Evolutionary conservation across 768 basidiomycete species (phyloP), one percentile per base, ranked within the genome.

Genomic region (Terana coerulea): DNA sequence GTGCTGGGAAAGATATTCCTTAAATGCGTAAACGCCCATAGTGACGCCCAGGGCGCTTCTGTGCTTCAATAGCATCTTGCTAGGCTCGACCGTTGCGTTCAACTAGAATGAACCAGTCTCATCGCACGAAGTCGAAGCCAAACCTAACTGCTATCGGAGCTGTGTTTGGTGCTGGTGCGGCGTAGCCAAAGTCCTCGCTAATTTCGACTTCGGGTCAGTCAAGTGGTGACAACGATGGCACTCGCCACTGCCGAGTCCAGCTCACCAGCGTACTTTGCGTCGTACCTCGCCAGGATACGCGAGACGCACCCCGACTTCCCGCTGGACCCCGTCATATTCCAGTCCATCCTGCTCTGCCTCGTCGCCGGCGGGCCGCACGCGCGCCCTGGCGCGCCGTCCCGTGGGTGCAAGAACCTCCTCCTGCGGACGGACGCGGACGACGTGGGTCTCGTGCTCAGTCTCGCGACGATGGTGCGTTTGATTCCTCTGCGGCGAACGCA

Each of bases 381-480:
- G 0, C 43, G 33, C 8, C 28, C 49, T 9, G 45, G 53, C 12
- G 21, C 39, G 1, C 25, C 43, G 11, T 40, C 58, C 2, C 57
- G 49, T 22, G 79, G 79, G 1, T 71, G 83, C 58, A 81, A 76
- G 55, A 74, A 88, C 63, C 68, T 90, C 25, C 72, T 91, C 49
- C 68, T 91, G 15, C 75, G 83, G 37, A 79, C 85, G 1, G 72
- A 71, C 10, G 81, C 84, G 55, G 83, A 87, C 49, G 88, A 90
- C 53, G 67, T 88, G 28, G 61, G 72, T 22, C 62, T 81, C 7
- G 80, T 86, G 24, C 74, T 76, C 29, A 82, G 77, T 59, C 70
- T 89, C 30, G 75, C 75, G 11, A 67, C 74, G 44, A 72, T 82
- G 68, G 88, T 88, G 66, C 74, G 72, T 65, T n/a, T n/a, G n/a